Conservation (phyloP, 164 flowering plant species). For the Umbilicus rupestris region DNA sequence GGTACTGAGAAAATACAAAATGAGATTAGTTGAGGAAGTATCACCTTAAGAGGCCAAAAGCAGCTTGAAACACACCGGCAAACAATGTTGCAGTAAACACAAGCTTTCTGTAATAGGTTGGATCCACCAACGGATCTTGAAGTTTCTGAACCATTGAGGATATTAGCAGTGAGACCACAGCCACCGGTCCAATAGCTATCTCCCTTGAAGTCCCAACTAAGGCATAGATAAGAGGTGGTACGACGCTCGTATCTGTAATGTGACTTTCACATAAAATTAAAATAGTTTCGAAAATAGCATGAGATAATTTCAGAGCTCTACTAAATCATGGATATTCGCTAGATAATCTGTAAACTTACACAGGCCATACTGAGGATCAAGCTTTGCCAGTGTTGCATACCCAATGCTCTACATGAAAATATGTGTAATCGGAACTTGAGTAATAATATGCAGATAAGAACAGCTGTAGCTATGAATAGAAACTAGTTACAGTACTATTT, state of each 20-base stretch:
- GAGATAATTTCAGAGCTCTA: not conserved
- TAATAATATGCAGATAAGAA: not conserved
- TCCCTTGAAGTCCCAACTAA: conserved; percentile 86
- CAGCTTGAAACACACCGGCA: conserved; percentile 62
- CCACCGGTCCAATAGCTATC: conserved; percentile 50
- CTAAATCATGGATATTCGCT: conserved; percentile 12
- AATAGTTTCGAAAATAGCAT: not conserved
- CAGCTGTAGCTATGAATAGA: not conserved
- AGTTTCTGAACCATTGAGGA: conserved; percentile 23
- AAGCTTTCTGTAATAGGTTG: conserved; percentile 33
- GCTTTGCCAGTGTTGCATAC: conserved; percentile 74
- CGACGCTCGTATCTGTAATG: conserved; percentile 60
- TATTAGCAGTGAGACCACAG: conserved; percentile 26
- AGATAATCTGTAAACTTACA: conserved; percentile 42
- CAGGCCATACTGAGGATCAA: conserved; percentile 85
- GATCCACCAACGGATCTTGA: conserved; percentile 35
- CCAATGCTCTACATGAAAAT: conserved; percentile 58
- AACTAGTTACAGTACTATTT: not conserved
- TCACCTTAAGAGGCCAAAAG: conserved; percentile 58
- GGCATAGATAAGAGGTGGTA: conserved; percentile 78
- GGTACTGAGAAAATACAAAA: not conserved
- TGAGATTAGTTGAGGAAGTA: not conserved
- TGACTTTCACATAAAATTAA: not conserved
- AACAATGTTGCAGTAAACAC: conserved; percentile 70
- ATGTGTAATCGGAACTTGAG: not conserved